Base-by-base conservation (phyloP, 2,329 filamentous ascomycete genomes). In the Sporothrix brunneoviolacea region DNA sequence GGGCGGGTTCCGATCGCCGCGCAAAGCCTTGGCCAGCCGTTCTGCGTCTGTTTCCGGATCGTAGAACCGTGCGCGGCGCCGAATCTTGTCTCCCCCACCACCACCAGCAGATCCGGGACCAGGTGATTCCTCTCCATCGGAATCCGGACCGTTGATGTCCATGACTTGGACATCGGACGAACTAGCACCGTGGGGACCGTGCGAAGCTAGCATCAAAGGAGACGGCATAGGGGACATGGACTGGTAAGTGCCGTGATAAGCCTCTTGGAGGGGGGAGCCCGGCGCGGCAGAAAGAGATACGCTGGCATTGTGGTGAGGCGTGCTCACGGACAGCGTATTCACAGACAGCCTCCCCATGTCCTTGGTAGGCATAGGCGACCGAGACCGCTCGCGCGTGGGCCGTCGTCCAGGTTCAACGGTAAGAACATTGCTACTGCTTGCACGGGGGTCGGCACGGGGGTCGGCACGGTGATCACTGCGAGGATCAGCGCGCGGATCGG, bases 201-300 rank as follows among this genome's bases (percentile, higher is more conserved):
- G 62, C 1, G 71, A 68, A 3, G 80, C 66, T 4, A 82, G 62
- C 60, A 83, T 73, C 21, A 91, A 71, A 1, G 91, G 88, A 0
- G 90, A 90, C 0, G 91, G 91, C 88, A 96, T 95, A 0, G 91
- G 91, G 0, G 91, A 95, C 60, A 94, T 87, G 52, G 88, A 88
- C 67, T 97, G 91, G 61, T 95, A 97, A 0, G 91, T 95, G 35
- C 91, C 91, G 55, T 84, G 86, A 68, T 97, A 97, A 1, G 93
- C 84, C 68, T 97, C 91, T 2, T 95, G 79, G 44, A 97, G 74
- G 1, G 91, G 93, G 55, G 89, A 95, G 1, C 81, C 81, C 0
- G 90, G 88, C 2, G 88, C 57, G 0, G 48, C 77, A 2, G 77
- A 70, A 2, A 82, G 64, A 12, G 77, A 73, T 44, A 71, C 55